Base-by-base conservation (phyloP, 140 eudicot species). In the Anethum foeniculum region DNA sequence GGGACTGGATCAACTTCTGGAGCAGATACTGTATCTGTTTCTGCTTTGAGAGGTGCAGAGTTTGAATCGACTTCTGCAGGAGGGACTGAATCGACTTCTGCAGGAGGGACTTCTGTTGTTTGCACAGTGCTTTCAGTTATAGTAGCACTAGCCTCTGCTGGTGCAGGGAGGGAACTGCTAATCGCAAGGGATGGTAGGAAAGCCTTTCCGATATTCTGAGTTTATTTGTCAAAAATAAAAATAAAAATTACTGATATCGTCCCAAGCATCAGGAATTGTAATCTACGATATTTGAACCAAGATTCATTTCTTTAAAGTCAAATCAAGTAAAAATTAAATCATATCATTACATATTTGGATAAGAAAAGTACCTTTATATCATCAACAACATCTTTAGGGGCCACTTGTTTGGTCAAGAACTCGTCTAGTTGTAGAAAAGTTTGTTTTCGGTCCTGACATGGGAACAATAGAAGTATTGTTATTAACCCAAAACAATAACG, bases 141-240 rank as follows among this genome's bases (percentile, higher is more conserved):
- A 28, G 74, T 49, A 6, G 90, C 58, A 47, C 84, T 82, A 41
- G 88, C 80, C 52, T 82, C 91, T 76, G 86, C 81, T 18, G 99
- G 88, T 38, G 88, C 91, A 76, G 97, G 97, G 72, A 95, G 93
- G 77, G 89, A 65, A 44, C 82, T 90, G 85, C 82, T 82, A 56
- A 79, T 84, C 73, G 71, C 81, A 0, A 90, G 74, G 38, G 51
- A 39, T 27, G 99, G 99, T 62, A 95, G 91, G 84, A 95, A 86
- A 43, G 99, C 97, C 87, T 78, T 88, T 82, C 96, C 99, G 18
- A 95, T 95, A 82, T 92, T 83, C 99, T 95, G 85, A 85, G 39
- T 64, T 51, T 38, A 15, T 60, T 60, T n/a, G 71, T 11, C 71
- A 62, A 9, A 62, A 25, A 62, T 60, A 3, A 23, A 60, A 62